Conservation (phyloP, 2,329 filamentous ascomycete genomes). For the Paecilomyces niveus region DNA sequence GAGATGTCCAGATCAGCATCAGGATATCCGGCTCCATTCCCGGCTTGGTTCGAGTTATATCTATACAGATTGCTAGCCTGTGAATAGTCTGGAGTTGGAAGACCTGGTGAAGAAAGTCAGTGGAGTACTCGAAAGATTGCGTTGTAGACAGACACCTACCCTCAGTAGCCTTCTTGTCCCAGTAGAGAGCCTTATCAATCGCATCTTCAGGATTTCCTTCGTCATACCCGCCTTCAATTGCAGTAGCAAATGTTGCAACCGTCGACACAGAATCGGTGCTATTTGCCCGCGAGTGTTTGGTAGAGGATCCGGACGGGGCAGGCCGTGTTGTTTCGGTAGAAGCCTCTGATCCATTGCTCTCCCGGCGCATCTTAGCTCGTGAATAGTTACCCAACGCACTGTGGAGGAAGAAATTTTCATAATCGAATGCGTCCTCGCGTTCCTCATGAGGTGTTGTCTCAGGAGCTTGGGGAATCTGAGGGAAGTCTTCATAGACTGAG, state of each 20-base stretch:
- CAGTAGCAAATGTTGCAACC: conserved; percentile 57
- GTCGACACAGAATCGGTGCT: conserved; percentile 57
- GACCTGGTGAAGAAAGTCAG: not conserved
- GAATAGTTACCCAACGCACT: conserved; percentile 70
- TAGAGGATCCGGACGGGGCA: conserved; percentile 8
- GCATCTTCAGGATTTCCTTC: conserved; percentile 33
- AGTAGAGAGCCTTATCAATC: conserved; percentile 30
- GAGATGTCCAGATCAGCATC: conserved; percentile 15
- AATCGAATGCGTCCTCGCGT: conserved; percentile 90
- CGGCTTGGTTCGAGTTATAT: not conserved
- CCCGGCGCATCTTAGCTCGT: conserved; percentile 18
- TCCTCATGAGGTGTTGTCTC: conserved; percentile 76
- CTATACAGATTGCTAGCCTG: not conserved
- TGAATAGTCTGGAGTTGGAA: not conserved
- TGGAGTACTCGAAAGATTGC: not conserved
- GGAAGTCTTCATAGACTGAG: conserved; percentile 19
- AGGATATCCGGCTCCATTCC: conserved; percentile 4
- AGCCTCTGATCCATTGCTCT: conserved; percentile 34
- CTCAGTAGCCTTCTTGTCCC: conserved; percentile 30
- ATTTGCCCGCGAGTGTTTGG: conserved; percentile 42
- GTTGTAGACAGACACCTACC: conserved; percentile 14
- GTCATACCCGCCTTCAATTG: conserved; percentile 44
- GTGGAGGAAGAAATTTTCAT: conserved; percentile 91
- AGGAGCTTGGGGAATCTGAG: conserved; percentile 21
- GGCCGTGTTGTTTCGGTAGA: conserved; percentile 47